phyloP scores from a whole-genome alignment of 2,329 filamentous ascomycete species.

The Colletotrichum orchidophilum region DNA sequence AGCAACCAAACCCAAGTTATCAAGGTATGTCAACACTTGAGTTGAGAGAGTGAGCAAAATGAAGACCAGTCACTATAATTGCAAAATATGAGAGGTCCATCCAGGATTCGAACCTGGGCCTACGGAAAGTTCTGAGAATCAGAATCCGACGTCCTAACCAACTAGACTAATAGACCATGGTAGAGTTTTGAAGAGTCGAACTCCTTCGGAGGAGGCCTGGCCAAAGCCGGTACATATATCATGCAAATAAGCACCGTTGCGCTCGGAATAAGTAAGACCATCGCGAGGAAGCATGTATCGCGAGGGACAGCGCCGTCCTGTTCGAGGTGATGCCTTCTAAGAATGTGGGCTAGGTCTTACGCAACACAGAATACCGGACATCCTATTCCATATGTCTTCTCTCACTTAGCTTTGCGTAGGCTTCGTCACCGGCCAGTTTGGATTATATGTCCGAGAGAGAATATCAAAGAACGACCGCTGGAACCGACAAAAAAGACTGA shows the following conservation, averaged over 20 bases:
- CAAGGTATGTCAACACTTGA: too few species aligned
- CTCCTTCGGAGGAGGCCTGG: fast-evolving
- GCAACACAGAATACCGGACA: background rate
- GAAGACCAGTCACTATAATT: too few species aligned
- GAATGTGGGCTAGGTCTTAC: background rate
- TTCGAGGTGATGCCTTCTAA: background rate
- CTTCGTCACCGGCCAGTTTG: background rate
- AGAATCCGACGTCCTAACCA: conserved; percentile 35
- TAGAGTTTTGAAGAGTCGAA: fast-evolving
- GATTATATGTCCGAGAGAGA: background rate
- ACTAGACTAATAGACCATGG: conserved; percentile 33
- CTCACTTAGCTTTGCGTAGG: background rate
- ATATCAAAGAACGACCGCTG: background rate
- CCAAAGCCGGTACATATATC: background rate
- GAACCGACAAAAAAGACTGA: background rate
- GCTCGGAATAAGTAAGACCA: background rate
- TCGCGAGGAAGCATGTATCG: background rate
- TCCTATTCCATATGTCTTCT: background rate
- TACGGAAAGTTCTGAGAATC: conserved; percentile 26
- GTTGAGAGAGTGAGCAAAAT: too few species aligned
- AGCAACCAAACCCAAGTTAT: too few species aligned
- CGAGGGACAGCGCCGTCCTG: background rate
- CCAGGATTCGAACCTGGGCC: conserved; percentile 35
- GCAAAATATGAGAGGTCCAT: conserved; percentile 19
- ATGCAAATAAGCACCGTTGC: fast-evolving